Base-by-base conservation (phyloP, 257 asterid species). In the Gentiana dahurica region DNA sequence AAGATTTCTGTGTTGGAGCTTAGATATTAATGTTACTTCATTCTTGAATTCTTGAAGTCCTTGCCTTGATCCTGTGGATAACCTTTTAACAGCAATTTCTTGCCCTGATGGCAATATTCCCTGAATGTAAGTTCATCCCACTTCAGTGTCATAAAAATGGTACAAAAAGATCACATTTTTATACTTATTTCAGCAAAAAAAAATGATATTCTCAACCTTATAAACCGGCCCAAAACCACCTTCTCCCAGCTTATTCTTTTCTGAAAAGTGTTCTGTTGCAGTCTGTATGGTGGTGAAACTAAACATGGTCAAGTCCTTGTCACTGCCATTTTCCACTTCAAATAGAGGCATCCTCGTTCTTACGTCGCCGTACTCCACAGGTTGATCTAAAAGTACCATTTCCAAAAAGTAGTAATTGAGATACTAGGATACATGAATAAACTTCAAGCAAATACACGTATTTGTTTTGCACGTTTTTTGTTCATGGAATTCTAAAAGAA, bases 1-100 rank as follows among this genome's bases (percentile, higher is more conserved):
- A 24, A 73, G 78, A 73, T 73, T 73, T 13, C 69, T 57, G 24
- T 68, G 78, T 48, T 61, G 75, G 54, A 73, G 72, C 37, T 73
- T 73, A 2, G 75, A 69, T 2, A 65, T 68, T 36, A 68, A 54
- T 55, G 59, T 57, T 9, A 68, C 57, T 54, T 73, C 78, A 73
- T 69, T 69, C 52, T 47, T 54, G 55, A 71, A 71, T 61, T 66
- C 73, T 53, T 57, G 59, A 37, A 62, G 51, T 24, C 76, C 73
- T 49, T 66, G 73, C 11, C 51, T 57, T 15, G 77, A 71, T 55
- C 35, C 12, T 12, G 47, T 45, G 63, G 67, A 61, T 12, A 61
- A 36, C 36, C 65, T 61, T 33, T 61, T 61, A 2, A 61, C 65
- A 10, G 65, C 65, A 51, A 51, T 53, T 41, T 52, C 58, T 13